Base-by-base conservation (phyloP, 225 moss, liverwort and hornwort genomes). In the Pleurozium schreberi region DNA sequence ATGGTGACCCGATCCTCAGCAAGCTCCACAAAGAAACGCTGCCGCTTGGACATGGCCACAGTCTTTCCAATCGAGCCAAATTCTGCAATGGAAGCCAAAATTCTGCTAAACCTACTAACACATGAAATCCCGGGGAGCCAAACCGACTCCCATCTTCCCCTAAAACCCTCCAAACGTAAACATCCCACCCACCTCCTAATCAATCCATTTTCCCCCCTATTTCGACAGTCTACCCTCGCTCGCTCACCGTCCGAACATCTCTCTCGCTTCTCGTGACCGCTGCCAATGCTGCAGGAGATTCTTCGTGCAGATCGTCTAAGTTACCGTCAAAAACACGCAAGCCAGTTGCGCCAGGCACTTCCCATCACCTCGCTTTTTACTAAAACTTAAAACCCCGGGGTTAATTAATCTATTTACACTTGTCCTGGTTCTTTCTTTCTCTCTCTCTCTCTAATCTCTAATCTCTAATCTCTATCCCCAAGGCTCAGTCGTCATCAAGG, bases 1-100 rank as follows among this genome's bases (percentile, higher is more conserved):
- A 91, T 87, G 5, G 77, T 92, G 31, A 89, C 76, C 68, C 75
- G 76, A 59, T 75, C 89, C 73, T 86, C 76, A 33, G 27, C 43
- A 17, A 92, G 91, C 91, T 93, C 92, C 89, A 93, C 93, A 70
- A 84, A 89, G 83, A 93, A 93, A 12, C 93, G 91, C 86, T 93
- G 93, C 88, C 93, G 88, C 89, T 89, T 87, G 55, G 89, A 91
- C 93, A 89, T 92, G 85, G 79, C 76, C 61, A 9, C 76, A n/a
- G 8, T 21, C 75, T 25, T 22, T 58, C 36, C 61, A 80, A 69
- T 13, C n/a, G 6, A 69, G 21, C 19, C 59, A 45, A 31, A 31
- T 38, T 11, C 64, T 27, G 27, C 49, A 80, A 69, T 9, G 38
- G 38, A 4, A 80, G 60, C 10, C 69, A 21, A 45, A n/a, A 20